These are phyloP conservation scores for Candida piceae DNA, from an alignment of 805 yeast species.

Conservation along the genomic window DNA sequence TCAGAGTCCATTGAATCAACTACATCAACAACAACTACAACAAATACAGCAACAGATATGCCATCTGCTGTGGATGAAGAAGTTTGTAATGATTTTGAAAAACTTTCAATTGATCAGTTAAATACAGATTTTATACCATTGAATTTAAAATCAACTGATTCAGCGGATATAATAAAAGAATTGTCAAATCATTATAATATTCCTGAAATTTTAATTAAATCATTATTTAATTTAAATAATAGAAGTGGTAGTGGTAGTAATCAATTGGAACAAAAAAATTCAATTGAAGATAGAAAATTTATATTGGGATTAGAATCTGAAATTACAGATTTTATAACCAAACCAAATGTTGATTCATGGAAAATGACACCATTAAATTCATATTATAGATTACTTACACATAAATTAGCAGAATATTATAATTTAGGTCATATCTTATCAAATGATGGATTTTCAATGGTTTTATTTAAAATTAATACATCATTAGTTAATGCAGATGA, in stretches of 20 bases:
- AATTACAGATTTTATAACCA: conserved; percentile 39
- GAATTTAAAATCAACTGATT: conserved; percentile 9
- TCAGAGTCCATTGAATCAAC: neutral
- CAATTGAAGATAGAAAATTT: conserved; percentile 39
- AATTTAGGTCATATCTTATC: conserved; percentile 51
- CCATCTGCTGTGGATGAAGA: neutral
- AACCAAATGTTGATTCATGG: conserved; percentile 36
- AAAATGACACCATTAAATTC: conserved; percentile 57
- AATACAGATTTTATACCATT: conserved; percentile 13
- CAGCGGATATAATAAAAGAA: conserved; percentile 15
- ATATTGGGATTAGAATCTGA: conserved; percentile 45
- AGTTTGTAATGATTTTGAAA: neutral
- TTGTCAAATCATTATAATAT: conserved; percentile 20
- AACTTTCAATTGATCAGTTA: neutral
- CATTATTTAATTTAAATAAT: conserved; percentile 25
- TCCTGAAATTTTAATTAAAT: conserved; percentile 27
- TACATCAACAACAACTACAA: neutral
- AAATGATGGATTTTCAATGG: conserved; percentile 47
- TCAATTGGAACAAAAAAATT: conserved; percentile 12
- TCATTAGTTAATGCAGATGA: conserved; percentile 33
- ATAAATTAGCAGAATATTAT: conserved; percentile 67
- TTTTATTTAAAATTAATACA: conserved; percentile 33
- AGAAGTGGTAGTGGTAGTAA: conserved; percentile 11
- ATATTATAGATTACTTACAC: conserved; percentile 61
- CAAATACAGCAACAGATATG: too few relatives aligned